Evolutionary conservation across 2,329 filamentous ascomycete genomes (phyloP).

Genomic region (Epichloe hybrida): DNA sequence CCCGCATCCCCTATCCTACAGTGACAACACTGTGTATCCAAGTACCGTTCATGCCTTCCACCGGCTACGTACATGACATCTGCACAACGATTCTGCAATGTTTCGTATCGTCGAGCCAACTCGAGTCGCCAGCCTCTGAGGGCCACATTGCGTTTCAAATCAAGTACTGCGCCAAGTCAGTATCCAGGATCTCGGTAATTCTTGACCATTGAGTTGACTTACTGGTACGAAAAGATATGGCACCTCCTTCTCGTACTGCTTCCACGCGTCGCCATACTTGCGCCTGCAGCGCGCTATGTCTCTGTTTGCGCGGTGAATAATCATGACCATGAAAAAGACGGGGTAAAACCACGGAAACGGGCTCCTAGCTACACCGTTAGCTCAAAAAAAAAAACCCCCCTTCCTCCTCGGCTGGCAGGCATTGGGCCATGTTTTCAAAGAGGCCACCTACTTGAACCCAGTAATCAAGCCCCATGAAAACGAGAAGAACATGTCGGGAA

Average conservation of each 20-base stretch:
- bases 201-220: slow-evolving; percentile 11
- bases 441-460: slow-evolving; percentile 26
- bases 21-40: too few species aligned
- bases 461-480: slow-evolving; percentile 38
- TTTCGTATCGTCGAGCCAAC: too few species aligned
- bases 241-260: slow-evolving; percentile 63
- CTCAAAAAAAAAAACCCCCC: rapidly evolving
- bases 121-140: too few species aligned
- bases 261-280: slow-evolving; percentile 75
- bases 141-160: too few species aligned
- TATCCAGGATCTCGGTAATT: too few species aligned
- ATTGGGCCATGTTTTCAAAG: too few species aligned
- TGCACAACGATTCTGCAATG: too few species aligned
- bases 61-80: too few species aligned
- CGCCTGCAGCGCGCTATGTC: slow-evolving; percentile 65
- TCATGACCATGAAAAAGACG: slow-evolving; percentile 71
- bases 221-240: slow-evolving; percentile 76
- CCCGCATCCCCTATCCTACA: too few species aligned
- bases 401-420: too few species aligned
- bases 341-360: slow-evolving; percentile 90
- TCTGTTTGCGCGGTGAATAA: slow-evolving; percentile 61
- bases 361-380: slow-evolving; percentile 25
- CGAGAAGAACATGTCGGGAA: slow-evolving; percentile 35
- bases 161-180: too few species aligned
- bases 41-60: too few species aligned